phyloP scores from a whole-genome alignment of 495 filamentous ascomycete genomes.

The Tuber melanosporum region DNA sequence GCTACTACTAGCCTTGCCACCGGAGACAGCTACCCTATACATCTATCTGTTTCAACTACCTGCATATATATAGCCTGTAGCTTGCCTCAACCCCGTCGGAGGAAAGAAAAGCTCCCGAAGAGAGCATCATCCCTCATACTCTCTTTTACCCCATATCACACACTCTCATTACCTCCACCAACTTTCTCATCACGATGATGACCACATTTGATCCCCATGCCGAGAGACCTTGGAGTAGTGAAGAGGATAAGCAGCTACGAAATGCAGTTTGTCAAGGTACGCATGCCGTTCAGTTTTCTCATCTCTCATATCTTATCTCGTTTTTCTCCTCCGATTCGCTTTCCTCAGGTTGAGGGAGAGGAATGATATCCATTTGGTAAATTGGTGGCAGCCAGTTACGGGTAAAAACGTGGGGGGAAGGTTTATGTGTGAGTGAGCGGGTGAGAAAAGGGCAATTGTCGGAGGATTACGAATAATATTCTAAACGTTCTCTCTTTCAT shows the following conservation, averaged over 20 bases:
- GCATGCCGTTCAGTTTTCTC: background rate
- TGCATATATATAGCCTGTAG: slow-evolving; percentile 11
- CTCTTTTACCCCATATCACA: background rate
- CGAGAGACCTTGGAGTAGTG: slow-evolving; percentile 27
- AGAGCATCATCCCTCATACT: background rate
- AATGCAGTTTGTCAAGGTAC: slow-evolving; percentile 34
- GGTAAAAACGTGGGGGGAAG: background rate
- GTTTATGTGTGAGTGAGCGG: background rate
- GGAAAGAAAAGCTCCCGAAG: slow-evolving; percentile 3
- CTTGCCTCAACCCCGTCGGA: background rate
- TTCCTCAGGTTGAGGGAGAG: background rate
- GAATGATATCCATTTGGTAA: background rate
- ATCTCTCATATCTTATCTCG: background rate
- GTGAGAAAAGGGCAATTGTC: background rate
- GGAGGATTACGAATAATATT: background rate
- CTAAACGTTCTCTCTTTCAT: background rate
- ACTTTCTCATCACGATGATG: slow-evolving; percentile 19
- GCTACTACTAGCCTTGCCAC: background rate
- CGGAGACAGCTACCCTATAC: background rate
- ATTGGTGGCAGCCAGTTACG: background rate
- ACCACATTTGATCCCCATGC: slow-evolving; percentile 33
- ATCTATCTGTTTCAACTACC: background rate
- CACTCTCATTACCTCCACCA: background rate
- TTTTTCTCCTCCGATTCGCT: background rate
- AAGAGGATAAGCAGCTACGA: slow-evolving; percentile 33